Conservation (phyloP, 164 flowering plant species). For the Tetracentron sinense region DNA sequence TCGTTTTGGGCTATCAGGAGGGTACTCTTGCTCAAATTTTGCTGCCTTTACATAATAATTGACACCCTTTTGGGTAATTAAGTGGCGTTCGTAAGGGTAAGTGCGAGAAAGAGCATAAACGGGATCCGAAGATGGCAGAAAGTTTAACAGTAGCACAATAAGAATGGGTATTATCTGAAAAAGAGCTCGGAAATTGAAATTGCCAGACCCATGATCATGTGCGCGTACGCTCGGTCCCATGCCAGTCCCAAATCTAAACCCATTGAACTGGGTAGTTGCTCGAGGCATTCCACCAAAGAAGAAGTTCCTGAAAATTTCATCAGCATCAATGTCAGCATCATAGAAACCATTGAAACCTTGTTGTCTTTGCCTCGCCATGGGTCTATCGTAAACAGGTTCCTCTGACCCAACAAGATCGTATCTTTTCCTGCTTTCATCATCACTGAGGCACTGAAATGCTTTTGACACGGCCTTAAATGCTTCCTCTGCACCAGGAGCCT, state of each 20-base stretch:
- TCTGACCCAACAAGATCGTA: too few relatives aligned
- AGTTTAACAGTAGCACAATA: slow-evolving; percentile 53
- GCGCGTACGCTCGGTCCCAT: slow-evolving; percentile 42
- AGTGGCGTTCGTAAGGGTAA: slow-evolving; percentile 41
- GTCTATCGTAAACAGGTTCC: slow-evolving; percentile 44
- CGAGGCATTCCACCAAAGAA: slow-evolving; percentile 65
- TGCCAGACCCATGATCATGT: slow-evolving; percentile 52
- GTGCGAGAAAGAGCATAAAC: slow-evolving; percentile 47
- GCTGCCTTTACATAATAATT: too few relatives aligned
- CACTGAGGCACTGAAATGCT: slow-evolving; percentile 84
- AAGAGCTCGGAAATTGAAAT: too few relatives aligned
- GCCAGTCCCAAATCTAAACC: slow-evolving; percentile 58
- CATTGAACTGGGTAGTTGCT: slow-evolving; percentile 55
- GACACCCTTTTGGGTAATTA: slow-evolving; percentile 51
- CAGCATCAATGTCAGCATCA: slow-evolving; percentile 73
- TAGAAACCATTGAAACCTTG: slow-evolving; percentile 67
- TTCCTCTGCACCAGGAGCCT: slow-evolving; percentile 91
- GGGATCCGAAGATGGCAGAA: slow-evolving; percentile 69
- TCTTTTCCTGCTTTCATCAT: slow-evolving; percentile 77
- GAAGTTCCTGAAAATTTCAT: slow-evolving; percentile 89
- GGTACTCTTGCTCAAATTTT: too few relatives aligned
- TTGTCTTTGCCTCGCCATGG: slow-evolving; percentile 24
- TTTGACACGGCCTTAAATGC: slow-evolving; percentile 88
- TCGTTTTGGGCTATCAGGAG: slow-evolving; percentile 54
- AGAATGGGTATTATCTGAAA: slow-evolving; percentile 73